These are phyloP conservation scores for Paraphoma sp. DNA, from an alignment of 2,329 filamentous ascomycete species.

Conservation along the genomic window DNA sequence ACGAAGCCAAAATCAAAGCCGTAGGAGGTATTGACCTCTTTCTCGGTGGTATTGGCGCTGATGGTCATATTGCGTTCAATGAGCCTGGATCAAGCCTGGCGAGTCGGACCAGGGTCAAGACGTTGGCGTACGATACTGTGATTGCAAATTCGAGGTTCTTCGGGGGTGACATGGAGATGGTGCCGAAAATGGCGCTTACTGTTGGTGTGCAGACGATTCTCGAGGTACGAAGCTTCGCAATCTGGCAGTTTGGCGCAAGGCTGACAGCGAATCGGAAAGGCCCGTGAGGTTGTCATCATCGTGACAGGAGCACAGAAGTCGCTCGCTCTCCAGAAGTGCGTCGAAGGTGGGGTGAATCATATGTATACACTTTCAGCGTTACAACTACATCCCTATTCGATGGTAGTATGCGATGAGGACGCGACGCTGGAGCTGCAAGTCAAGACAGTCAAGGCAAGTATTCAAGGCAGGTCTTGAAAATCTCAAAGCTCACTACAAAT, in stretches of 20 bases:
- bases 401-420: conserved; percentile 85
- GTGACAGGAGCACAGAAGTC: conserved; percentile 83
- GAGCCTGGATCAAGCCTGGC: conserved; percentile 81
- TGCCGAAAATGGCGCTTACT: conserved; percentile 82
- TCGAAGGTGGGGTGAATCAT: conserved; percentile 84
- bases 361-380: conserved; percentile 88
- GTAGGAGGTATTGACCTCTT: conserved; percentile 85
- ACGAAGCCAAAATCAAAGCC: conserved; percentile 77
- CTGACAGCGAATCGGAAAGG: conserved; percentile 44
- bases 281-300: conserved; percentile 81
- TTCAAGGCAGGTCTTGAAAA: neutral
- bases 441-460: conserved; percentile 49
- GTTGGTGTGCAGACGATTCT: conserved; percentile 85
- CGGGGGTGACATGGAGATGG: conserved; percentile 72
- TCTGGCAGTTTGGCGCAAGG: conserved; percentile 7
- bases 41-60: conserved; percentile 82
- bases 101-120: conserved; percentile 83
- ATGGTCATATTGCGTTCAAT: conserved; percentile 91
- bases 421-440: conserved; percentile 57
- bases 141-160: conserved; percentile 87
- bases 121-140: conserved; percentile 84
- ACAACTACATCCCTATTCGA: conserved; percentile 79
- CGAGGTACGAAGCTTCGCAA: conserved; percentile 55
- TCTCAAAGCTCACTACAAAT: conserved; percentile 2
- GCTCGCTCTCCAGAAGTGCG: conserved; percentile 76